Conservation (phyloP, 75 land plant species). For the Sequoiadendron giganteum region DNA sequence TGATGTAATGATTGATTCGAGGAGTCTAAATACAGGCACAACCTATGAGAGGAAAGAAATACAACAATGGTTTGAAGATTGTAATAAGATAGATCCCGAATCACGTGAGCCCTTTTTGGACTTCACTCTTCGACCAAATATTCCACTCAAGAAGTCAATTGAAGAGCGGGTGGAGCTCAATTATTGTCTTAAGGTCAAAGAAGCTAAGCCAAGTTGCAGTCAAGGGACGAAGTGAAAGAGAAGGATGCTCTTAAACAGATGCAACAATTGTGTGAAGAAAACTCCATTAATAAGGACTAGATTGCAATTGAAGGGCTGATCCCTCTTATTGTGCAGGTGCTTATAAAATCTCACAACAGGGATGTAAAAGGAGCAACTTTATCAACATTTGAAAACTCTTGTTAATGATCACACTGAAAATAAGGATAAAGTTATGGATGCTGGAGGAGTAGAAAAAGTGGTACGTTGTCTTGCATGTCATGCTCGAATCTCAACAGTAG, state of each 20-base stretch:
- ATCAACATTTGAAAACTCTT: slow-evolving; percentile 27
- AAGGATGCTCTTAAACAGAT: slow-evolving; percentile 36
- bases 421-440: slow-evolving; percentile 43
- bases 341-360: slow-evolving; percentile 28
- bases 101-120: slow-evolving; percentile 41
- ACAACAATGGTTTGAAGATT: slow-evolving; percentile 41
- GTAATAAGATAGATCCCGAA: slow-evolving; percentile 42
- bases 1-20: slow-evolving; percentile 56
- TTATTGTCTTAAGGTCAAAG: slow-evolving; percentile 51
- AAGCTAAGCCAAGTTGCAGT: slow-evolving; percentile 36
- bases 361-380: slow-evolving; percentile 29
- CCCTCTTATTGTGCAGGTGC: slow-evolving; percentile 21
- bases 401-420: slow-evolving; percentile 38
- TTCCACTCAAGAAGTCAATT: slow-evolving; percentile 45
- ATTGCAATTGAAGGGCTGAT: slow-evolving; percentile 51
- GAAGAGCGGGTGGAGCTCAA: slow-evolving; percentile 63
- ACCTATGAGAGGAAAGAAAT: slow-evolving; percentile 53
- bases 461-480: slow-evolving; percentile 39
- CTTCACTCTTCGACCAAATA: slow-evolving; percentile 38
- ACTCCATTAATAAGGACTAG: slow-evolving; percentile 53
- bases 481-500: slow-evolving; percentile 32
- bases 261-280: slow-evolving; percentile 38
- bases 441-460: slow-evolving; percentile 42
- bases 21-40: slow-evolving; percentile 38
- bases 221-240: slow-evolving; percentile 20